Evolutionary conservation across 2,329 filamentous ascomycete genomes (phyloP).

Genomic region (Penicillium sp.): DNA sequence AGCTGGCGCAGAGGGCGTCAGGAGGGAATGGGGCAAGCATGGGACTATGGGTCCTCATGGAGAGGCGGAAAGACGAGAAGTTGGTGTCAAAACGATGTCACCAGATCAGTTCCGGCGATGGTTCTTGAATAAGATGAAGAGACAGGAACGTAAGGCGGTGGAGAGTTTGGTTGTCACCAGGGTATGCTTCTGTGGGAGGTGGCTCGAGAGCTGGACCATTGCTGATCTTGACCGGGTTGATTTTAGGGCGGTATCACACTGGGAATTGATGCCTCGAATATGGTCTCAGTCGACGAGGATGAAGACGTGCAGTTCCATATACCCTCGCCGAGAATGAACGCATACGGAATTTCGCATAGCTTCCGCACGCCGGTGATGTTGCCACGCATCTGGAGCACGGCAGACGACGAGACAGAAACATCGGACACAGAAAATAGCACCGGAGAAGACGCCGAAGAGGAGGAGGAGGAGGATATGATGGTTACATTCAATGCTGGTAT

Average conservation of each 20-base stretch:
- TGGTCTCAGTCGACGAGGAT: constrained; percentile 31
- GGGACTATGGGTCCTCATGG: constrained; percentile 35
- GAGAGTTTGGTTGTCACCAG: constrained; percentile 37
- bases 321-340: constrained; percentile 25
- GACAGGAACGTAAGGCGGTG: constrained; percentile 36
- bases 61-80: constrained; percentile 29
- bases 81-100: constrained; percentile 40
- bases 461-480: constrained; percentile 18
- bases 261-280: constrained; percentile 35
- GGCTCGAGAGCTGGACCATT: not conserved
- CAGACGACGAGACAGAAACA: constrained; percentile 19
- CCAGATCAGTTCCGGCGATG: constrained; percentile 41
- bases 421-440: constrained; percentile 17
- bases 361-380: constrained; percentile 37
- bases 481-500: constrained; percentile 35
- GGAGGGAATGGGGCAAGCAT: constrained; percentile 34
- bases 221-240: constrained; percentile 7
- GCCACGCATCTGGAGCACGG: constrained; percentile 19
- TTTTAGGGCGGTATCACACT: constrained; percentile 33
- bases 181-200: constrained; percentile 27
- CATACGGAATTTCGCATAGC: constrained; percentile 32
- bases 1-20: constrained; percentile 41
- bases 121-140: constrained; percentile 43
- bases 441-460: constrained; percentile 11
- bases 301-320: constrained; percentile 30